Conservation (phyloP, 2,329 filamentous ascomycete genomes). For the Myriosclerotinia curreyana region DNA sequence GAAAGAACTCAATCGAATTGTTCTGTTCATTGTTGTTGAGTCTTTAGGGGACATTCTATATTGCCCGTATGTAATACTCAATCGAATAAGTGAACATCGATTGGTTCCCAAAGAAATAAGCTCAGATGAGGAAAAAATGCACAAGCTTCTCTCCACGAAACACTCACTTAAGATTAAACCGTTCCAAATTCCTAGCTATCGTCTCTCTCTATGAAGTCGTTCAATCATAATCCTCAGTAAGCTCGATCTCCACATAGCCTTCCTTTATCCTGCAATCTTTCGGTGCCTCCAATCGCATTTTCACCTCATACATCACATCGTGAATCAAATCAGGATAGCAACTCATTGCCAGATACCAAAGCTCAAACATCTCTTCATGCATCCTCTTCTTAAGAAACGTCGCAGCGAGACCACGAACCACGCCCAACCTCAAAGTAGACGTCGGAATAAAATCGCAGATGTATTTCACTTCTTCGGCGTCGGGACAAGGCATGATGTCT, state of each 20-base stretch:
- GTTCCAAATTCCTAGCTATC: background rate
- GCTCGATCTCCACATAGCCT: background rate
- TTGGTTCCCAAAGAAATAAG: too few species aligned
- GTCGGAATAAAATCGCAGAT: background rate
- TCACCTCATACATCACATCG: background rate
- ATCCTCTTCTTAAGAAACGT: background rate
- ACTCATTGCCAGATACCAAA: background rate
- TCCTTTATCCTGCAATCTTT: background rate
- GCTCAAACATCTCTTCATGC: background rate
- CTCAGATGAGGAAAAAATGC: too few species aligned
- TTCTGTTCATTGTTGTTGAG: too few species aligned
- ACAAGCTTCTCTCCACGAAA: too few species aligned
- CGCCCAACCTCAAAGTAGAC: background rate
- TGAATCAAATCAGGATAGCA: background rate
- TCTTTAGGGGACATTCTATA: too few species aligned
- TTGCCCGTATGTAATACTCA: too few species aligned
- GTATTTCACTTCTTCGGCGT: conserved; percentile 1
- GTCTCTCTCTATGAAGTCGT: background rate
- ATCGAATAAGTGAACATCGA: too few species aligned
- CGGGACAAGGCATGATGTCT: background rate
- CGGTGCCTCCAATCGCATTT: background rate
- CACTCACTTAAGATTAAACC: background rate
- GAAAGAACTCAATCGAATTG: too few species aligned
- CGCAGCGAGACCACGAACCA: background rate
- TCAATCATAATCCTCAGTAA: background rate